These are phyloP conservation scores for Pleurozium schreberi DNA, from an alignment of 225 moss, liverwort and hornwort genomes.

Conservation along the genomic window DNA sequence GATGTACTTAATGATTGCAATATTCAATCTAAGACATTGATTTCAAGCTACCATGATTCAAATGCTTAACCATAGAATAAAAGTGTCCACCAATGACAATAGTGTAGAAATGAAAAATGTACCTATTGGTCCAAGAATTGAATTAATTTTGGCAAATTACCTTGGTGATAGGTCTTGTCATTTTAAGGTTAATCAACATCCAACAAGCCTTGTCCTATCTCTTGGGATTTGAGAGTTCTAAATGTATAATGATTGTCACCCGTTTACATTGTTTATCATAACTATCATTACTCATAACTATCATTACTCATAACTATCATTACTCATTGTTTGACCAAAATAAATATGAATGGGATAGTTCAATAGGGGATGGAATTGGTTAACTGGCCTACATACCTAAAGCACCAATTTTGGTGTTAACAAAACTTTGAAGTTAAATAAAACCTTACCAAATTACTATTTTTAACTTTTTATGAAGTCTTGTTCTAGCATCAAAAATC, in stretches of 20 bases:
- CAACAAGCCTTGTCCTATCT: accelerated
- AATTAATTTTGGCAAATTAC: neutral
- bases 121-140: too few relatives aligned
- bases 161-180: accelerated
- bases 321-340: neutral
- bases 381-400: neutral
- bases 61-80: neutral
- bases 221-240: neutral
- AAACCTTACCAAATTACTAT: neutral
- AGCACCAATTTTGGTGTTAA: neutral
- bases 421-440: neutral
- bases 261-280: too few relatives aligned
- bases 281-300: neutral
- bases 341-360: neutral
- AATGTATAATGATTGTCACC: neutral
- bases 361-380: accelerated
- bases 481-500: neutral
- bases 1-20: neutral
- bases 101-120: neutral
- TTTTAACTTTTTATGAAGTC: neutral
- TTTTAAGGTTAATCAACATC: neutral
- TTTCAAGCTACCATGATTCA: neutral
- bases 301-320: neutral
- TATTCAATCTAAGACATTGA: neutral
- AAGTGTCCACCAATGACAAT: too few relatives aligned